Evolutionary conservation across 768 basidiomycete species (phyloP), one percentile per base, ranked within the genome.

Genomic region (Tephrocybe sp.): DNA sequence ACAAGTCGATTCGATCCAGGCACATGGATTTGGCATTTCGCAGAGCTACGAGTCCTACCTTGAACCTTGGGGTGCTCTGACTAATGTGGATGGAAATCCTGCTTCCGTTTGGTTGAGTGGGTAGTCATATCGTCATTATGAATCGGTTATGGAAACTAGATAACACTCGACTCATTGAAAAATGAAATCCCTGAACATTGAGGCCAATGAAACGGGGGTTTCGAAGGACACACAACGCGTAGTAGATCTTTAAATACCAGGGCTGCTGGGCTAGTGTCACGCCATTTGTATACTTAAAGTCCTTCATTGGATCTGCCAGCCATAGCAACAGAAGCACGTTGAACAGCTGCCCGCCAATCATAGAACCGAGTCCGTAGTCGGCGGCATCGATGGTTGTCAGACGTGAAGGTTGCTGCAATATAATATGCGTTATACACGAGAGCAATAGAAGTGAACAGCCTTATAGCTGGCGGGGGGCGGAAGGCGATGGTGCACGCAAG

Each of bases 161-260:
- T n/a, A n/a, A n/a, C n/a, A n/a, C n/a, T n/a, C n/a, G n/a, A n/a
- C n/a, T n/a, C n/a, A n/a, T n/a, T n/a, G n/a, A n/a, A n/a, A n/a
- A n/a, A n/a, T n/a, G n/a, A n/a, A n/a, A n/a, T n/a, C n/a, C n/a
- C 37, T 50, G 34, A 24, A 45, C 42, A 25, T 50, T 50, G 7
- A 50, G 5, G 21, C 49, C 49, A 19, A n/a, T n/a, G n/a, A n/a
- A n/a, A n/a, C n/a, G n/a, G n/a, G n/a, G n/a, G n/a, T n/a, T n/a
- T n/a, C n/a, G 13, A 2, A 45, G 49, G 13, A 50, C 42, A 31
- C 49, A 50, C 13, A 31, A 16, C 12, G 49, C 42, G 2, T 18
- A 31, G 27, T 50, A 50, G 12, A 50, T 7, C 11, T 36, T 37
- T 4, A n/a, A 18, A 13, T n/a, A 5, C 11, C 44, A 21, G 0